Percentiles rank a stretch among this genome's conserved stretches.
Conservation (phyloP, 768 basidiomycete species). For the Cystobasidiopsis lactophilus region DNA sequence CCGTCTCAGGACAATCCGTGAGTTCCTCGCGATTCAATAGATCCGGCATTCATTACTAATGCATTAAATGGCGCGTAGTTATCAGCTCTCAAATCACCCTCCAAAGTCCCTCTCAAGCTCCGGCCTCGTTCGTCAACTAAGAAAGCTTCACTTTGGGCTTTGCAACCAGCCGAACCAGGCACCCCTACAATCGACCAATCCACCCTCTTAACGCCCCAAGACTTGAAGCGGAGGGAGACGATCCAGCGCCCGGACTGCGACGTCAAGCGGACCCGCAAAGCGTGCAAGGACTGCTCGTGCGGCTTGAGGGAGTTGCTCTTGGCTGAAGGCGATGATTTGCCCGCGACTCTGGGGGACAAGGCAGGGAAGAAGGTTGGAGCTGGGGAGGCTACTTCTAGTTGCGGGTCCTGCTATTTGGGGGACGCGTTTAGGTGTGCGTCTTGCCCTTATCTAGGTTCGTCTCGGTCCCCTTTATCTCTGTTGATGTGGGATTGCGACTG, state of each 20-base stretch:
- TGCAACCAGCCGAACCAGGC: constrained; percentile 24
- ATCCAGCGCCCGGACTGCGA: constrained; percentile 21
- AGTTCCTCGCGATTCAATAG: too few species aligned
- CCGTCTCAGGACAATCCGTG: too few species aligned
- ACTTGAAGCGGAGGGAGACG: constrained; percentile 36
- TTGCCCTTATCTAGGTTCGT: constrained; percentile 85
- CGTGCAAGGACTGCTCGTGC: constrained; percentile 90
- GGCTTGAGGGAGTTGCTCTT: constrained; percentile 86
- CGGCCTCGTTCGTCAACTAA: background rate
- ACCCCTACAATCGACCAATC: constrained; percentile 62
- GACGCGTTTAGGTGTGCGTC: constrained; percentile 93
- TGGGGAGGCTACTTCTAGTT: constrained; percentile 64
- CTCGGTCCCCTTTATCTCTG: background rate
- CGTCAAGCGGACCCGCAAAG: constrained; percentile 32
- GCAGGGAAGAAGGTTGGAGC: constrained; percentile 16
- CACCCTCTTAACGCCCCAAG: constrained; percentile 57
- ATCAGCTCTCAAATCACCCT: too few species aligned
- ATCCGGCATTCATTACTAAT: too few species aligned
- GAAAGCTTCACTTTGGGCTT: constrained; percentile 74
- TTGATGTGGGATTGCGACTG: background rate
- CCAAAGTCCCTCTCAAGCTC: background rate
- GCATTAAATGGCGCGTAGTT: too few species aligned
- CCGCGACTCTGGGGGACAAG: constrained; percentile 24
- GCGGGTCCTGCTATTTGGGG: constrained; percentile 90
- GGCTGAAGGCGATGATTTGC: constrained; percentile 36